These are phyloP conservation scores for Amanita polypyramis DNA, from an alignment of 768 basidiomycete genomes.

Conservation along the genomic window DNA sequence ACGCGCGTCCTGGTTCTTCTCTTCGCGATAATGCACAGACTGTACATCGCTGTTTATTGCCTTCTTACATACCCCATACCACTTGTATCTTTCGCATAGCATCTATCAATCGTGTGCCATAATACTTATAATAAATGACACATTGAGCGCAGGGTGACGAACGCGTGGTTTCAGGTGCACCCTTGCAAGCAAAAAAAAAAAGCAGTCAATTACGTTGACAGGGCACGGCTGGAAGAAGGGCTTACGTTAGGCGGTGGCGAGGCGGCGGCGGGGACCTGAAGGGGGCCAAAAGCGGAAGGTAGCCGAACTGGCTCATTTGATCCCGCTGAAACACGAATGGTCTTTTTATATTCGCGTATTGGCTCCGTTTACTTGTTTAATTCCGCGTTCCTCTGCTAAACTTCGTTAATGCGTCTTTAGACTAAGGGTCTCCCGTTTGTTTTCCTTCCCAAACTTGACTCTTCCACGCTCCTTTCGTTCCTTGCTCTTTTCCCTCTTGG, in stretches of 20 bases:
- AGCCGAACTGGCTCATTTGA: slow-evolving; percentile 23
- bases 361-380: slow-evolving; percentile 19
- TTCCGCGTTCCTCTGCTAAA: slow-evolving; percentile 13
- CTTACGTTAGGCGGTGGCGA: slow-evolving; percentile 14
- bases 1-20: slow-evolving; percentile 92
- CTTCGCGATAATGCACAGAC: slow-evolving; percentile 48
- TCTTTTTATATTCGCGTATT: slow-evolving; percentile 21
- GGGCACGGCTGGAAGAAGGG: not conserved
- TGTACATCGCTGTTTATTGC: slow-evolving; percentile 8
- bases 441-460: slow-evolving; percentile 6
- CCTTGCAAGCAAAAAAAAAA: not conserved
- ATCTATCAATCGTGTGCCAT: slow-evolving; percentile 11
- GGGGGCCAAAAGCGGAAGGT: slow-evolving; percentile 14
- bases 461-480: slow-evolving; percentile 9
- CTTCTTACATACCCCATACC: slow-evolving; percentile 10
- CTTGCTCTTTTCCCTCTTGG: slow-evolving; percentile 6
- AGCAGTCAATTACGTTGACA: not conserved
- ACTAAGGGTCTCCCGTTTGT: slow-evolving; percentile 14
- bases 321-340: slow-evolving; percentile 30
- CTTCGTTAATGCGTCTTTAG: slow-evolving; percentile 10
- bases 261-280: slow-evolving; percentile 24
- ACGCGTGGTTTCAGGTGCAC: not conserved
- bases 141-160: not conserved
- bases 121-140: not conserved
- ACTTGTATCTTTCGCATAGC: slow-evolving; percentile 13